Conservation (phyloP, 106 monocot genomes). For the Vanilla planifolia region DNA sequence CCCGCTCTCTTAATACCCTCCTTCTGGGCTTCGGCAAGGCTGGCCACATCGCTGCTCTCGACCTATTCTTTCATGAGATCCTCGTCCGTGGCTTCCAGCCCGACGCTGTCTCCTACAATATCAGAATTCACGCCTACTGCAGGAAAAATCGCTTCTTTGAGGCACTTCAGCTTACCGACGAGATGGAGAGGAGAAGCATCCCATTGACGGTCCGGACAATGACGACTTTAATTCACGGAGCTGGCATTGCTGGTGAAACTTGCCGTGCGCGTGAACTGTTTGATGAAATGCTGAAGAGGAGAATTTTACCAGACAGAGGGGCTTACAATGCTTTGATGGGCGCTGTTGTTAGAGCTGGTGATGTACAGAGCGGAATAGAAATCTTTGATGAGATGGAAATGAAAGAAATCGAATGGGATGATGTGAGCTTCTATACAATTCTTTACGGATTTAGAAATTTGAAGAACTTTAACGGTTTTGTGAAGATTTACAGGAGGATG, state of each 20-base stretch:
- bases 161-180: conserved; percentile 42
- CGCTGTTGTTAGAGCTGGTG: conserved; percentile 31
- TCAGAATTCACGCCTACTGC: conserved; percentile 82
- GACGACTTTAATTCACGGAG: conserved; percentile 78
- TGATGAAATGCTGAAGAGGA: conserved; percentile 51
- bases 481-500: conserved; percentile 52
- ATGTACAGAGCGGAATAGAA: conserved; percentile 28
- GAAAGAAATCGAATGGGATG: conserved; percentile 43
- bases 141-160: conserved; percentile 42
- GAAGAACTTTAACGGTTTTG: conserved; percentile 27
- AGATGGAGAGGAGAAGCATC: conserved; percentile 46
- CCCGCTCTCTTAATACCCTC: conserved; percentile 56
- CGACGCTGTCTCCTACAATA: conserved; percentile 57
- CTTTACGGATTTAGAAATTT: conserved; percentile 44
- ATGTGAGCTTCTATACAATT: conserved; percentile 71
- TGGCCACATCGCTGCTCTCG: conserved; percentile 45
- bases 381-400: conserved; percentile 62
- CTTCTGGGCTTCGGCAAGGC: conserved; percentile 79
- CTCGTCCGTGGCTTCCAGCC: conserved; percentile 58
- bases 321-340: conserved; percentile 78
- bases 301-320: conserved; percentile 39
- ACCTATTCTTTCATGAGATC: conserved; percentile 66
- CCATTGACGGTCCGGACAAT: conserved; percentile 46
- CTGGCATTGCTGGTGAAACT: conserved; percentile 47
- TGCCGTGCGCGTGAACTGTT: conserved; percentile 48